phyloP scores from a whole-genome alignment of 352 stramenopile species.

The Phytophthora citrophthora region DNA sequence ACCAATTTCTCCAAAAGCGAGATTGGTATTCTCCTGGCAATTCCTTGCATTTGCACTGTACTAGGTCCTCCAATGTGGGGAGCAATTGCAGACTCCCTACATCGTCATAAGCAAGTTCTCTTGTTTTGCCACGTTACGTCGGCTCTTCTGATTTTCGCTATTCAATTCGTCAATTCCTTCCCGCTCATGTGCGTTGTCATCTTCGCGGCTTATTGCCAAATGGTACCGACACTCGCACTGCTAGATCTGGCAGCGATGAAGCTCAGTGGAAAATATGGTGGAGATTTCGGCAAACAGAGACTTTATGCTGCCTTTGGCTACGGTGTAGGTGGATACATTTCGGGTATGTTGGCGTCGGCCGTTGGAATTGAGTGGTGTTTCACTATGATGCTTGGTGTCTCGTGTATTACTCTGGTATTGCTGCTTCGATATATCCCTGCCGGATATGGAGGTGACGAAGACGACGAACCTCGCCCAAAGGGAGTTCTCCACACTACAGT shows the following conservation, averaged over 20 bases:
- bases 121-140: constrained; percentile 48
- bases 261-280: constrained; percentile 43
- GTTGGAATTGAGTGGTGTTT: constrained; percentile 59
- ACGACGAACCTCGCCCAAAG: constrained; percentile 14
- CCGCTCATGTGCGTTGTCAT: constrained; percentile 41
- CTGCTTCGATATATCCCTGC: constrained; percentile 49
- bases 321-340: constrained; percentile 53
- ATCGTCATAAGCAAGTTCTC: constrained; percentile 52
- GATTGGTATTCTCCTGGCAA: constrained; percentile 56
- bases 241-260: constrained; percentile 60
- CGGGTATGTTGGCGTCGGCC: constrained; percentile 41
- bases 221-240: constrained; percentile 43
- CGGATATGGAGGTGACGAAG: constrained; percentile 17
- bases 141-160: constrained; percentile 47
- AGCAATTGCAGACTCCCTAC: constrained; percentile 49
- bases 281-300: constrained; percentile 69
- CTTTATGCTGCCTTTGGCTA: constrained; percentile 63
- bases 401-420: constrained; percentile 43
- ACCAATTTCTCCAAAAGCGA: constrained; percentile 51
- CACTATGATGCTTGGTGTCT: constrained; percentile 45
- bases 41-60: constrained; percentile 53
- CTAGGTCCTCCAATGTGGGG: constrained; percentile 55
- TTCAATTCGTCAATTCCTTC: constrained; percentile 51
- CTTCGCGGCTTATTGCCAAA: constrained; percentile 46
- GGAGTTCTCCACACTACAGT: constrained; percentile 40